A percentile compares a stretch with the other conserved stretches of the same genome.
Evolutionary conservation across 2,329 filamentous ascomycete species (phyloP).

Genomic region (Penicillium olsonii): DNA sequence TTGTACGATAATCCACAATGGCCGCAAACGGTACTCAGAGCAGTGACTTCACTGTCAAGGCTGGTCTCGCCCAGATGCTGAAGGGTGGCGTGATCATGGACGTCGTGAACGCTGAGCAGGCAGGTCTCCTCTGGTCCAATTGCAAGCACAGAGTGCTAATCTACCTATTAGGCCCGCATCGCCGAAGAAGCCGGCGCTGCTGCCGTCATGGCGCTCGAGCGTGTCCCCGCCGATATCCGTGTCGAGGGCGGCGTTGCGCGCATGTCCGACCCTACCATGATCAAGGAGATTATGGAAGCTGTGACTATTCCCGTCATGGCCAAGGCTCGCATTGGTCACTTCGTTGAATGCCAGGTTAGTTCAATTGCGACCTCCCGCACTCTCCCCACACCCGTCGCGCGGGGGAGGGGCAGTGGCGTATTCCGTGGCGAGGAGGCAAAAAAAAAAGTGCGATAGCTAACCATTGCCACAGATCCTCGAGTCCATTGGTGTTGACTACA

Average conservation of each 20-base stretch:
- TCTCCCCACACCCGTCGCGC: background rate
- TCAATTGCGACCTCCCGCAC: background rate
- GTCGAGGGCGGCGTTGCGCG: constrained; percentile 88
- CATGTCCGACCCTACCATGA: constrained; percentile 95
- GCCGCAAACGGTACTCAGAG: constrained; percentile 38
- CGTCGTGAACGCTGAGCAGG: constrained; percentile 86
- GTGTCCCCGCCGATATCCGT: constrained; percentile 94
- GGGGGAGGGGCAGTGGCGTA: constrained; percentile 1
- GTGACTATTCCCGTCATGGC: constrained; percentile 99
- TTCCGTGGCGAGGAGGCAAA: constrained; percentile 2
- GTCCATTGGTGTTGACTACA: constrained; percentile 92
- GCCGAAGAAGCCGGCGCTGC: constrained; percentile 94
- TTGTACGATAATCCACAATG: constrained; percentile 33
- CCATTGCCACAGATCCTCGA: constrained; percentile 72
- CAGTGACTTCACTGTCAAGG: constrained; percentile 83
- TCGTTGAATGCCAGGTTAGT: constrained; percentile 85
- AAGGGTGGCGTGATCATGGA: constrained; percentile 99
- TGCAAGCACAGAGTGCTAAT: background rate
- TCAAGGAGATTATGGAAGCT: constrained; percentile 89
- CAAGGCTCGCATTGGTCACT: constrained; percentile 95
- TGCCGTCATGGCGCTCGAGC: constrained; percentile 98
- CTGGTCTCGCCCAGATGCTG: constrained; percentile 93
- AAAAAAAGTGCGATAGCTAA: constrained; percentile 3
- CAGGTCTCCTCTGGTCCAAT: constrained; percentile 31
- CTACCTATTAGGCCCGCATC: constrained; percentile 72